Evolutionary conservation across 2,329 filamentous ascomycete species (phyloP).

Genomic region (Neofusicoccum cordaticola): DNA sequence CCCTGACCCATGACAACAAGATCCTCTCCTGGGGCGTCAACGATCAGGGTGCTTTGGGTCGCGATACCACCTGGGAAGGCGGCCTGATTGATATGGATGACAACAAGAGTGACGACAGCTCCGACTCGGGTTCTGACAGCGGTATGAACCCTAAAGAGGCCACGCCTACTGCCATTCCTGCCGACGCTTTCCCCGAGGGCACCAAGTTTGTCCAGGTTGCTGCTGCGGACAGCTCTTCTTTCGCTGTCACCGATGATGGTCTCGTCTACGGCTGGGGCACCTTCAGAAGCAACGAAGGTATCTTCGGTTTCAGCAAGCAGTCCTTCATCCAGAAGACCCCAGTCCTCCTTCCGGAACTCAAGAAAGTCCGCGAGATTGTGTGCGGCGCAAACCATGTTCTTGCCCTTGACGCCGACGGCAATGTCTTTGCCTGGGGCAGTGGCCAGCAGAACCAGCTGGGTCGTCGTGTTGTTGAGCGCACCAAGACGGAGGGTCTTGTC

Average conservation of each 20-base stretch:
- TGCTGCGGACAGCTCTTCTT: slow-evolving; percentile 72
- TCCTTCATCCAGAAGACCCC: slow-evolving; percentile 40
- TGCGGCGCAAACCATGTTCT: slow-evolving; percentile 70
- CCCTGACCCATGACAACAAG: slow-evolving; percentile 74
- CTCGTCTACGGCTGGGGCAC: slow-evolving; percentile 81
- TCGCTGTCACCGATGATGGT: slow-evolving; percentile 72
- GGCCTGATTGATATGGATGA: slow-evolving; percentile 54
- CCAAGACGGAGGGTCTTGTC: slow-evolving; percentile 52
- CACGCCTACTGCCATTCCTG: slow-evolving; percentile 60
- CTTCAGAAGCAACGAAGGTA: slow-evolving; percentile 69
- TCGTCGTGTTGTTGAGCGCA: slow-evolving; percentile 60
- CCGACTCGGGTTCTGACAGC: slow-evolving; percentile 53
- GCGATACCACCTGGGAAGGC: slow-evolving; percentile 68
- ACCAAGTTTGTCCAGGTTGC: slow-evolving; percentile 66
- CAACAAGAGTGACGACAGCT: slow-evolving; percentile 51
- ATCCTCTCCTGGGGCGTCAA: slow-evolving; percentile 87
- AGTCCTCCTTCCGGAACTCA: slow-evolving; percentile 59
- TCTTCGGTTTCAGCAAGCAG: slow-evolving; percentile 61
- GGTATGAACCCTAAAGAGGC: slow-evolving; percentile 71
- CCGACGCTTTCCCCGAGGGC: slow-evolving; percentile 57
- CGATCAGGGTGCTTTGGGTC: slow-evolving; percentile 76
- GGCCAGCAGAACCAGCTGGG: slow-evolving; percentile 71
- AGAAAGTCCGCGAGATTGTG: slow-evolving; percentile 63
- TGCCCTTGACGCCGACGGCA: slow-evolving; percentile 63
- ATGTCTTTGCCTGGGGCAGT: slow-evolving; percentile 69